Base-by-base conservation (phyloP, 176 grass and related monocot species). In the Areca catechu region DNA sequence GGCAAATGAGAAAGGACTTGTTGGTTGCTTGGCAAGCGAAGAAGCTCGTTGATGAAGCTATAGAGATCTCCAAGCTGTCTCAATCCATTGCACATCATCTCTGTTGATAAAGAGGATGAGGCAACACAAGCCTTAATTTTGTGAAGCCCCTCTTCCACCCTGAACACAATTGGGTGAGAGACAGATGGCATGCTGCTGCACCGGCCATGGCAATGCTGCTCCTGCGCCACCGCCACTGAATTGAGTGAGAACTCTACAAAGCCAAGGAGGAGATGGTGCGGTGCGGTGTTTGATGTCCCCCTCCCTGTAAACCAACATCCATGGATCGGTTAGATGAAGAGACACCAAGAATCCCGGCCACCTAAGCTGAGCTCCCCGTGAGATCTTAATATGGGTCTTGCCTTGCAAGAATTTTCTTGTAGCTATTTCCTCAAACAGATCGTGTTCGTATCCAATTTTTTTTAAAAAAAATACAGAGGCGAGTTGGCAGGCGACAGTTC, bases 21-120 rank as follows among this genome's bases (percentile, higher is more conserved):
- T 53, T 53, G 60, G 62, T 56, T 79, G 54, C 69, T 61, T 20
- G 69, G 65, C 24, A 73, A 60, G 58, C 60, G 22, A 51, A 80
- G 63, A 65, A 74, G 12, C 19, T 74, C 14, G 4, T 74, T 50
- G 49, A 63, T 74, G 53, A n/a, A 68, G 53, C 74, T 56, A 23
- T 69, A 74, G 4, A 62, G 43, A 63, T 50, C 22, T 18, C 16
- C 17, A 2, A 80, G 19, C 12, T 51, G 57, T 50, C 24, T 62
- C 7, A 69, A 16, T 49, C 63, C 70, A 30, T 67, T 21, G 14
- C 20, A 54, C 21, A 68, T 49, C 52, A 56, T 57, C 22, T 68
- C 14, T 1, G 22, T 22, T 0, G 56, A 48, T 16, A 61, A 66
- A 49, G 50, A 74, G 25, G 48, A 21, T 18, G 62, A 61, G 15